Conservation (phyloP, 179 eudicot genomes). For the Patellifolia procumbens region DNA sequence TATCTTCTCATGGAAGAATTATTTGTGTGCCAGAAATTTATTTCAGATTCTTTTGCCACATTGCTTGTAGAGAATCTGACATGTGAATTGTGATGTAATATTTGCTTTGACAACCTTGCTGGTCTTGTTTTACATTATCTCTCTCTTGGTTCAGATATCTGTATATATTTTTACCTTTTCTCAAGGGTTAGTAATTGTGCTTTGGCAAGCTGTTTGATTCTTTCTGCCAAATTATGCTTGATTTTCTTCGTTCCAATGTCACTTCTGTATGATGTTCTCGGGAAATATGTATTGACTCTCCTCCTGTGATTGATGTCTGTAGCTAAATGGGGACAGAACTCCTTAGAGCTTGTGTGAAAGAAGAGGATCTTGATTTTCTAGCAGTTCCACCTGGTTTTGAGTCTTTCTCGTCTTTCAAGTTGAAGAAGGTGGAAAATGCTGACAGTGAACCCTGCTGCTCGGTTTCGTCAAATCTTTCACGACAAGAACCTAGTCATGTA, state of each 20-base stretch:
- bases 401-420: slow-evolving; percentile 62
- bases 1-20: not conserved
- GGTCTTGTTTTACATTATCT: not conserved
- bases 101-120: not conserved
- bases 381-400: slow-evolving; percentile 96
- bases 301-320: slow-evolving; percentile 21
- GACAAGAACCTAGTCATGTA: slow-evolving; percentile 38
- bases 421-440: slow-evolving; percentile 52
- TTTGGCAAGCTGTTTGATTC: not conserved
- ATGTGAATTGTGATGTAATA: slow-evolving; percentile 2
- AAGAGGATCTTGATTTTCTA: slow-evolving; percentile 74
- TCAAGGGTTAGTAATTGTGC: slow-evolving; percentile 2
- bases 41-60: not conserved
- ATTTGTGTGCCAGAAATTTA: not conserved
- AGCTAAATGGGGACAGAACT: slow-evolving; percentile 82
- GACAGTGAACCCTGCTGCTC: slow-evolving; percentile 48
- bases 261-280: not conserved
- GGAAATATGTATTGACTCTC: not conserved
- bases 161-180: not conserved
- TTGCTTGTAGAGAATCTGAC: not conserved
- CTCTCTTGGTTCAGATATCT: not conserved
- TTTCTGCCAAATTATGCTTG: not conserved
- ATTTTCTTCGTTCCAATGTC: not conserved
- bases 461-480: slow-evolving; percentile 53
- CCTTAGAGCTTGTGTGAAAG: slow-evolving; percentile 53